phyloP scores from a whole-genome alignment of 2,329 filamentous ascomycete genomes.

The Fusarium citri region DNA sequence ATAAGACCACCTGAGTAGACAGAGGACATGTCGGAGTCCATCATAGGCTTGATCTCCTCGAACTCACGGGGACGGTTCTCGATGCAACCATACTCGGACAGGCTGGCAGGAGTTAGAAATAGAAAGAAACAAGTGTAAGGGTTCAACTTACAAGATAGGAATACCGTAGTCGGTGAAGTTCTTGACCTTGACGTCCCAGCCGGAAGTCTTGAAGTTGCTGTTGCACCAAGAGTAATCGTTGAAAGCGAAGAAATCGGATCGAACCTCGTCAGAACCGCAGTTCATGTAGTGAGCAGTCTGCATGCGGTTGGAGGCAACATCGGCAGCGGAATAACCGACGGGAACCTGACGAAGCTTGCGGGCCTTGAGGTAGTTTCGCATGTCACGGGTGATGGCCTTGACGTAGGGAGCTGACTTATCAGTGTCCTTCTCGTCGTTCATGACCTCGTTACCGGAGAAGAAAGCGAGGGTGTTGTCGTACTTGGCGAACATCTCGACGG shows the following conservation, averaged over 20 bases:
- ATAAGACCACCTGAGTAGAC: conserved; percentile 97
- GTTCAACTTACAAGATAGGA: conserved; percentile 75
- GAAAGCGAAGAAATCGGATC: conserved; percentile 89
- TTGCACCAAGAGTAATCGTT: conserved; percentile 93
- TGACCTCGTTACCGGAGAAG: conserved; percentile 85
- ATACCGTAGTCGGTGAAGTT: conserved; percentile 88
- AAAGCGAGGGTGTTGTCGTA: conserved; percentile 90
- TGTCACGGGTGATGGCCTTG: conserved; percentile 83
- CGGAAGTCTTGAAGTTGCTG: conserved; percentile 74
- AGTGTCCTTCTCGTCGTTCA: conserved; percentile 73
- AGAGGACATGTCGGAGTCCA: conserved; percentile 82
- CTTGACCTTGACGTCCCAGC: conserved; percentile 90
- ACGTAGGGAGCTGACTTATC: conserved; percentile 77
- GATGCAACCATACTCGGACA: conserved; percentile 94
- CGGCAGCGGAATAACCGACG: conserved; percentile 82
- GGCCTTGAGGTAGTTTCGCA: conserved; percentile 75
- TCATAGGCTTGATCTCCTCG: conserved; percentile 81
- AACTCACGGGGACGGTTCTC: conserved; percentile 82
- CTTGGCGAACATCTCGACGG: conserved; percentile 83
- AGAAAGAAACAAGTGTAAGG: background rate
- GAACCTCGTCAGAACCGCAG: conserved; percentile 85
- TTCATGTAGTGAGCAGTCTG: conserved; percentile 94
- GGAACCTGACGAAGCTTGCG: conserved; percentile 73
- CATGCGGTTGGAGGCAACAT: conserved; percentile 86
- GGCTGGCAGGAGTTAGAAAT: conserved; percentile 53